Conservation (phyloP, 345 rosid genomes). For the Gossypium sturtianum region DNA sequence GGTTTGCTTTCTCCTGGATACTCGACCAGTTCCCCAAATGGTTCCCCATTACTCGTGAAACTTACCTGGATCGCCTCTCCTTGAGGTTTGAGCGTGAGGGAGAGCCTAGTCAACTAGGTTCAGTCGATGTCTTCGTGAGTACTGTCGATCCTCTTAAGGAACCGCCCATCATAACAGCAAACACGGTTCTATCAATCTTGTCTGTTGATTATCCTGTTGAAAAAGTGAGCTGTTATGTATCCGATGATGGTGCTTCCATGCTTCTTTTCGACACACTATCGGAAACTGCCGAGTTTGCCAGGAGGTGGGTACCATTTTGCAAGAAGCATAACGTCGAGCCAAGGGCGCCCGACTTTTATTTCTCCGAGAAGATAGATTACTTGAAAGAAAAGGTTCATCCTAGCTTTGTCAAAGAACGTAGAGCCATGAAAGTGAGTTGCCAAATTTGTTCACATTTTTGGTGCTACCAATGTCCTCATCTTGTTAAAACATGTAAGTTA, state of each 20-base stretch:
- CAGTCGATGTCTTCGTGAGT: slow-evolving; percentile 84
- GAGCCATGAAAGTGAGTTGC: slow-evolving; percentile 84
- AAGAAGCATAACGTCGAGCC: slow-evolving; percentile 86
- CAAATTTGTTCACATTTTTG: background rate
- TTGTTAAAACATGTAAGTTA: background rate
- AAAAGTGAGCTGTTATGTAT: slow-evolving; percentile 87
- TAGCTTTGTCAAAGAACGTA: slow-evolving; percentile 88
- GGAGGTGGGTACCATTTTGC: slow-evolving; percentile 97
- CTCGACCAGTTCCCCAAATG: slow-evolving; percentile 98
- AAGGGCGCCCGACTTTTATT: slow-evolving; percentile 90
- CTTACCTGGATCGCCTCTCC: slow-evolving; percentile 82
- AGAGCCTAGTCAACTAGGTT: slow-evolving; percentile 63
- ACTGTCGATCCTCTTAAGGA: slow-evolving; percentile 96
- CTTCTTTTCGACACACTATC: slow-evolving; percentile 77
- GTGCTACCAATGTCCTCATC: background rate
- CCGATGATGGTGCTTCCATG: slow-evolving; percentile 98
- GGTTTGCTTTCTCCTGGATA: slow-evolving; percentile 98
- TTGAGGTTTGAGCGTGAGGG: slow-evolving; percentile 83
- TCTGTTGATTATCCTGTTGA: slow-evolving; percentile 75
- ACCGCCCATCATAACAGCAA: slow-evolving; percentile 85
- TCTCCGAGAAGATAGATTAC: slow-evolving; percentile 88
- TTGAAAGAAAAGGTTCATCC: slow-evolving; percentile 92
- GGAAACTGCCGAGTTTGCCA: slow-evolving; percentile 92
- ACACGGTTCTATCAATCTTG: slow-evolving; percentile 50
- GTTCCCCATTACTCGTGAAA: slow-evolving; percentile 80